Percentiles rank a stretch among this genome's conserved stretches.
Conservation (phyloP, 2,329 filamentous ascomycete genomes). For the Graphilbum ipis-grandicollis region DNA sequence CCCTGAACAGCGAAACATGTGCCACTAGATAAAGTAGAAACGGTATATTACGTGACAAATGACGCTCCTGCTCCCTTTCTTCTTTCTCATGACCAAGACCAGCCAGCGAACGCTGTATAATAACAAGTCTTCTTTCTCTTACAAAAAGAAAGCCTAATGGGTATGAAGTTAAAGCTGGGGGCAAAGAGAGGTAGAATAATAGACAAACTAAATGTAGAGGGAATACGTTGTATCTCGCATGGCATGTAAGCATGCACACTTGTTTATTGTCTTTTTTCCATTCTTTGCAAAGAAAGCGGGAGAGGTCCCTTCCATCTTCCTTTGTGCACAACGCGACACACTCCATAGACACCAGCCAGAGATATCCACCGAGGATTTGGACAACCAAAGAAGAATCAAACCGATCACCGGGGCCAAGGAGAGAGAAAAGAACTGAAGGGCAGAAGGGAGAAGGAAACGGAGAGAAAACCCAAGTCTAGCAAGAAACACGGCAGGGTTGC, state of each 20-base stretch:
- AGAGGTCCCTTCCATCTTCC: slow-evolving; percentile 4
- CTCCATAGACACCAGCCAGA: slow-evolving; percentile 42
- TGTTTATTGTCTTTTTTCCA: slow-evolving; percentile 4
- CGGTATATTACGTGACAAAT: no score
- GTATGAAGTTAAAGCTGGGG: neutral
- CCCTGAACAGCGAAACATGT: no score
- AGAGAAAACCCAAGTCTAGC: slow-evolving; percentile 6
- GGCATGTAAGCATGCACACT: slow-evolving; percentile 4
- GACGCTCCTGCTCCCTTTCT: no score
- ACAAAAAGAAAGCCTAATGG: no score
- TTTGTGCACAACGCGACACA: slow-evolving; percentile 44
- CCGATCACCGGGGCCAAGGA: neutral
- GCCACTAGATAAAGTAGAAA: no score
- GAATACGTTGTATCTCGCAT: slow-evolving; percentile 5
- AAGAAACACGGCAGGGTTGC: slow-evolving; percentile 6
- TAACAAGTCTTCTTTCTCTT: no score
- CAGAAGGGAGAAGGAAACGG: slow-evolving; percentile 13
- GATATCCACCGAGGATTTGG: slow-evolving; percentile 25
- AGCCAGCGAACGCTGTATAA: no score
- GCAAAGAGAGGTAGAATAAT: neutral
- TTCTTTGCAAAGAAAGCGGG: slow-evolving; percentile 5
- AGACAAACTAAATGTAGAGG: neutral
- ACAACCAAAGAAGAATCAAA: slow-evolving; percentile 15
- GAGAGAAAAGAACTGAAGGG: neutral
- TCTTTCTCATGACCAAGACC: no score